Base-by-base conservation (phyloP, 371 early-diverging fungal species). In the Rhizopus sp. region DNA sequence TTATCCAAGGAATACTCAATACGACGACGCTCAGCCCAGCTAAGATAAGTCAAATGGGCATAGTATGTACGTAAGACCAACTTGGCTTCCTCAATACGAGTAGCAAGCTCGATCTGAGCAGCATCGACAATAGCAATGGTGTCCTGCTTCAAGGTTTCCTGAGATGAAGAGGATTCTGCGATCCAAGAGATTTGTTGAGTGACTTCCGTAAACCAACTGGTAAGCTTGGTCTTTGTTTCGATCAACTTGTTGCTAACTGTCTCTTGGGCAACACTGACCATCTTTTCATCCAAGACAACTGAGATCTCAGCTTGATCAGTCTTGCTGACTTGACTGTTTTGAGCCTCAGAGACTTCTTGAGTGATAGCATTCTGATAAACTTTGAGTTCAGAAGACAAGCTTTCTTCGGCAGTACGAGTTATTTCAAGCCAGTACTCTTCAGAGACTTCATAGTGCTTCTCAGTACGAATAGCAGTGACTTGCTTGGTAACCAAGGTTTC, bases 131-230 rank as follows among this genome's bases (percentile, higher is more conserved):
- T 52, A 50, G 57, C 48, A 10, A 64, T 29, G 0, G 63, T 45
- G 49, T 68, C 68, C 23, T 68, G 41, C n/a, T 57, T 54, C 38
- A 34, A 32, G 7, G 40, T 42, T 23, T 60, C 38, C 12, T 59
- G 49, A 44, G 50, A 51, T 9, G 47, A 39, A 10, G 33, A 37
- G 23, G 56, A 38, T 37, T 68, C 59, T 29, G 57, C n/a, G 10
- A 60, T 34, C 38, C 50, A 62, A 50, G 56, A 42, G 29, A 72
- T 55, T 34, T 72, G 69, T 15, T 66, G 53, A n/a, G 53, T 53
- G n/a, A 66, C 42, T 34, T 72, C 49, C n/a, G 47, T 62, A 38
- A 62, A 69, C 73, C 73, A 72, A 13, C 59, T 57, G 9, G 62
- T 53, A 6, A 74, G 31, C 13, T 56, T 58, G 8, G 66, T 64